phyloP scores from a whole-genome alignment of 805 yeast species.

The Candida koratica region DNA sequence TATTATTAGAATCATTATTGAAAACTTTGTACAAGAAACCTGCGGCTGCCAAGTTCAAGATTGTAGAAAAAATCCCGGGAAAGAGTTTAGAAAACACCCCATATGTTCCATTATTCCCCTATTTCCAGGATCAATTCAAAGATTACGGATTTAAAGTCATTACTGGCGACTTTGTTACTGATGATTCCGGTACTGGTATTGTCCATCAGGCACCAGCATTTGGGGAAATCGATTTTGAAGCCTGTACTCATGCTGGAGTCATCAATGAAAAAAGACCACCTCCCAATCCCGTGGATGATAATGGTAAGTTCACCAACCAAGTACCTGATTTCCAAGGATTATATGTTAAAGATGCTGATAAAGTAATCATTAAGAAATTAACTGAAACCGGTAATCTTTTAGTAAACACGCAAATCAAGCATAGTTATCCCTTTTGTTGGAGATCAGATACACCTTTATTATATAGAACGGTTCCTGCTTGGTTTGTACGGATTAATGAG shows the following conservation, averaged over 20 bases:
- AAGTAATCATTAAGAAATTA: conserved; percentile 78
- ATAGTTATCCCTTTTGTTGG: conserved; percentile 99
- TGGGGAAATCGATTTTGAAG: conserved; percentile 97
- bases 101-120: conserved; percentile 81
- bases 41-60: conserved; percentile 76
- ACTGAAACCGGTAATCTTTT: conserved; percentile 74
- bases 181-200: conserved; percentile 97
- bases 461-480: conserved; percentile 95
- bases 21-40: conserved; percentile 92
- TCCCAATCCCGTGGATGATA: conserved; percentile 94
- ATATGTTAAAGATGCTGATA: conserved; percentile 95
- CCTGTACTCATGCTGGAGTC: conserved; percentile 71
- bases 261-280: conserved; percentile 65
- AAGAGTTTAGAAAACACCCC: conserved; percentile 71
- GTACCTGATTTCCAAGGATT: conserved; percentile 74
- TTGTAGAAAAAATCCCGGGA: conserved; percentile 80
- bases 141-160: conserved; percentile 81
- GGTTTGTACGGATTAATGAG: conserved; percentile 92
- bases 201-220: conserved; percentile 98
- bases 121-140: conserved; percentile 69
- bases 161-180: conserved; percentile 78
- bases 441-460: conserved; percentile 97
- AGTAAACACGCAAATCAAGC: conserved; percentile 78
- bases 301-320: conserved; percentile 75
- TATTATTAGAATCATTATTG: conserved; percentile 77